Evolutionary conservation across 2,329 filamentous ascomycete genomes (phyloP), one percentile per base, ranked within the genome.

Genomic region (Kalmusia sp.): DNA sequence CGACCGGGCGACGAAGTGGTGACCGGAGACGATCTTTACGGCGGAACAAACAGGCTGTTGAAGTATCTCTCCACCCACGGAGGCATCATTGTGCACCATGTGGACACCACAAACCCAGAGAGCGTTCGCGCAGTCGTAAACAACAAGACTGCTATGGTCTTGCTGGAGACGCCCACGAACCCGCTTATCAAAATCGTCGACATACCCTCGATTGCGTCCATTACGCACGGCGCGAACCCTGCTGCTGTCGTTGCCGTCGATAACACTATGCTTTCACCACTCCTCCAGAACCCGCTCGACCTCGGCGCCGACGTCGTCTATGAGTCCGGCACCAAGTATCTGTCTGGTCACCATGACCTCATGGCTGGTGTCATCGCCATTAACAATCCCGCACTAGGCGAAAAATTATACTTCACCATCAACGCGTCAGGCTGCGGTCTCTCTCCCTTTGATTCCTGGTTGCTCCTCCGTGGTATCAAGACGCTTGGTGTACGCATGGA

Each of bases 151-250:
- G 86, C 92, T 63, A 96, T 99, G 91, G 92, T 99, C 1, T 82
- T 99, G 31, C 85, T 99, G 21, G 95, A 99, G 77, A 96, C 93
- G 0, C 95, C 96, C 2, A 99, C 95, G 24, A 99, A 99, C 77
- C 96, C 95, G 5, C 80, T 99, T 43, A 98, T 99, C 82, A 99
- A 99, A 79, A 93, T 99, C 64, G 92, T 96, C 67, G 95, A 99
- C 73, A 90, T 99, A 54, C 84, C 88, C 3, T 82, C 86, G 19
- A 96, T 99, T 63, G 87, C 95, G 12, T 81, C 83, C 33, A 79
- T 88, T 17, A 85, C 90, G 0, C 95, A 98, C 74, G 86, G 88
- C 31, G 85, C 84, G 44, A 96, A 95, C 74, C 80, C 88, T 6
- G 85, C 85, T 57, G 90, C 91, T 22, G 80, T 98, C 34, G 92